Base-by-base conservation (phyloP, 495 filamentous ascomycete genomes). In the Podospora australis region DNA sequence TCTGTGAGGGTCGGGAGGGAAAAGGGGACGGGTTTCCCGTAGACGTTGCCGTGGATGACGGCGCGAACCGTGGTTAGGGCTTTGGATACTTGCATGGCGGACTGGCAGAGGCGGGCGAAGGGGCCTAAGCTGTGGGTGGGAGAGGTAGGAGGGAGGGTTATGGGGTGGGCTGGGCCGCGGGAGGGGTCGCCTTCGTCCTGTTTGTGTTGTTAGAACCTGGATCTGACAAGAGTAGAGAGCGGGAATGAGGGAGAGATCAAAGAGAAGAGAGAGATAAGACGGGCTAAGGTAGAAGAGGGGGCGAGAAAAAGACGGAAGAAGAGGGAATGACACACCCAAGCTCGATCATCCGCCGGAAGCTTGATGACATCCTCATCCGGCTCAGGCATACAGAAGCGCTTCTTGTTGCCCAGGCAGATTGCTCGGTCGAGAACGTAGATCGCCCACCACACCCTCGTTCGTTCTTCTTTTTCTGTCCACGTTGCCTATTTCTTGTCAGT, bases 401-500 rank as follows among this genome's bases (percentile, higher is more conserved):
- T 64, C 35, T 69, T 66, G 44, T 68, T 67, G 13, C 73, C 74
- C 29, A 77, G 54, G 21, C 62, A 71, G 13, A 77, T 63, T 28
- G 59, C 59, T 13, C 70, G 70, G 45, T 79, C 73, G 9, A 74
- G 60, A 11, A 78, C 55, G 34, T 74, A 63, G n/a, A 77, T 65
- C 11, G 57, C 69, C 75, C 75, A 79, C 74, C 73, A 77, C 0
- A 67, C 63, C 38, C 75, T 41, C 17, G 64, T 51, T 7, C 72
- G 53, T 52, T 80, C 75, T 51, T 80, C 75, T 7, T 62, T 55
- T 48, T 79, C 75, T 0, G 65, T 69, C 74, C 72, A 74, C 1
- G 70, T 73, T 6, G 46, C 52, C 59, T 67, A 39, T 10, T 35
- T 39, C 5, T 22, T 26, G 10, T 19, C 4, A 47, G 26, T 45